Conservation (phyloP, 2,329 filamentous ascomycete species). For the Myotisia sp. region DNA sequence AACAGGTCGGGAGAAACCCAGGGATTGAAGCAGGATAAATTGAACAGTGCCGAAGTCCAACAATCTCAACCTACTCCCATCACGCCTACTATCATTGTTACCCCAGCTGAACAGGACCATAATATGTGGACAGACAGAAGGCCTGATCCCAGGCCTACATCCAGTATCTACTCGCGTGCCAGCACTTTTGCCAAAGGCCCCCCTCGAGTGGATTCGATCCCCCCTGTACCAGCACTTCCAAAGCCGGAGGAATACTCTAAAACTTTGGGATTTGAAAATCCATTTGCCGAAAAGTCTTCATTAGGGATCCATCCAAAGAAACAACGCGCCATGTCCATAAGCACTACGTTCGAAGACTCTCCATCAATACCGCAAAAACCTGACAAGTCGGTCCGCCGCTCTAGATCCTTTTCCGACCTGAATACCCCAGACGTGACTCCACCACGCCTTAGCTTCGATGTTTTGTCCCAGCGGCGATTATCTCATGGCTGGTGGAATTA, state of each 20-base stretch:
- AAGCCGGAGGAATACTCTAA: conserved; percentile 15
- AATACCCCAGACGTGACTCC: conserved; percentile 20
- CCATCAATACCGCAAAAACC: conserved; percentile 5
- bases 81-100: conserved; percentile 34
- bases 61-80: conserved; percentile 23
- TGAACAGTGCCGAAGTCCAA: conserved; percentile 16
- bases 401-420: conserved; percentile 14
- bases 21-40: conserved; percentile 11
- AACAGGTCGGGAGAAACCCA: conserved; percentile 8
- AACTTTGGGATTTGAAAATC: conserved; percentile 10
- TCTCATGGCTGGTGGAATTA: conserved; percentile 39
- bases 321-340: conserved; percentile 20
- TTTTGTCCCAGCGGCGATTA: conserved; percentile 24
- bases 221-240: conserved; percentile 31
- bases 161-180: conserved; percentile 33
- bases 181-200: conserved; percentile 18
- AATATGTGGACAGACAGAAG: conserved; percentile 14
- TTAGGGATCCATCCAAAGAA: conserved; percentile 11
- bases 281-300: conserved; percentile 12
- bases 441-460: conserved; percentile 23
- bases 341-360: conserved; percentile 26
- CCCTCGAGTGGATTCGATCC: conserved; percentile 15
- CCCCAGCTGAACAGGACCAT: conserved; percentile 28
- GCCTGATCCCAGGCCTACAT: conserved; percentile 22
- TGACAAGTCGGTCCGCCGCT: conserved; percentile 8